These are phyloP conservation scores for Boehmeria nivea DNA, from an alignment of 306 rosid genomes.

Conservation along the genomic window DNA sequence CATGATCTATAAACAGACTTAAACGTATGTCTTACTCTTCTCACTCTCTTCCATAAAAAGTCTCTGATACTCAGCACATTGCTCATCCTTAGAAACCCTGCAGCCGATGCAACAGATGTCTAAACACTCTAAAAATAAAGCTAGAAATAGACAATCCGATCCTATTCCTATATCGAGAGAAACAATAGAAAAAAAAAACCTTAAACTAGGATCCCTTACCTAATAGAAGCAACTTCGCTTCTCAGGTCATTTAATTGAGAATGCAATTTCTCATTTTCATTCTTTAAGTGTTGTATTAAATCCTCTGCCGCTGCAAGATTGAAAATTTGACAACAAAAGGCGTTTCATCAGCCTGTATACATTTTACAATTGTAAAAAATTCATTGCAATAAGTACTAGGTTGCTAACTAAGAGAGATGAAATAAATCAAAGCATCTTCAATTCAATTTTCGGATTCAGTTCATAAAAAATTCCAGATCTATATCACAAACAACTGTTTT, in stretches of 20 bases:
- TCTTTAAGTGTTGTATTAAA: conserved; percentile 55
- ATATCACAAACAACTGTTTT: too few relatives aligned
- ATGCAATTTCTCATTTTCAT: conserved; percentile 51
- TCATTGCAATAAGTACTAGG: too few relatives aligned
- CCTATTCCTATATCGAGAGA: too few relatives aligned
- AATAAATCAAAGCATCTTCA: too few relatives aligned
- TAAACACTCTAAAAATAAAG: background rate
- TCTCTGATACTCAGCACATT: conserved; percentile 45
- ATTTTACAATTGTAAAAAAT: too few relatives aligned
- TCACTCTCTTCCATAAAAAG: conserved; percentile 44
- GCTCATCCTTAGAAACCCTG: conserved; percentile 54
- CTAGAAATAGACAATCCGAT: too few relatives aligned
- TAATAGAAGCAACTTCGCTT: conserved; percentile 52
- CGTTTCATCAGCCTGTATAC: background rate
- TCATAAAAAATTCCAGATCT: too few relatives aligned
- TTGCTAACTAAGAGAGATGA: too few relatives aligned
- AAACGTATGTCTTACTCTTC: conserved; percentile 53
- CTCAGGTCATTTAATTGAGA: conserved; percentile 55
- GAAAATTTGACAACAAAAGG: background rate
- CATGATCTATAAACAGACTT: background rate
- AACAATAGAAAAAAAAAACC: too few relatives aligned
- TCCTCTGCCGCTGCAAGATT: conserved; percentile 69
- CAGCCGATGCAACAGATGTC: conserved; percentile 16
- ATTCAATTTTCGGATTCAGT: too few relatives aligned
- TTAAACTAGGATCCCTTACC: conserved; percentile 24